Base-by-base conservation (phyloP, 2,329 filamentous ascomycete genomes). In the Colletotrichum sp. region DNA sequence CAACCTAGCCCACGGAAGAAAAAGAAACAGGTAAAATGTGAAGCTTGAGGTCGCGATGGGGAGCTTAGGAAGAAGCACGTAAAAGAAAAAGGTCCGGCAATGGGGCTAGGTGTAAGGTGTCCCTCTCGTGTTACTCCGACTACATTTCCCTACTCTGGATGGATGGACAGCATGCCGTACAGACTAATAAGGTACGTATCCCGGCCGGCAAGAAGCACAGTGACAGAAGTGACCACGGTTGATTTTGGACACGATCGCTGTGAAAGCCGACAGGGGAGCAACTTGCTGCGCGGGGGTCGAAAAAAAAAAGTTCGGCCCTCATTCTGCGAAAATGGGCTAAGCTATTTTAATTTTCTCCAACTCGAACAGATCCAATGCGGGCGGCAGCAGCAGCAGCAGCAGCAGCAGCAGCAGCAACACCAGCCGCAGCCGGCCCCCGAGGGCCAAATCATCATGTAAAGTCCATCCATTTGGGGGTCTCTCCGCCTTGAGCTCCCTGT, bases 61-160 rank as follows among this genome's bases (percentile, higher is more conserved):
- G 59, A 39, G n/a, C 52, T 34, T 9, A 30, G 18, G 65, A 39
- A 60, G 66, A 55, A 72, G 55, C 30, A 48, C 61, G 63, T 63
- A 57, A 69, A 71, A 69, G 71, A 59, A 75, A 75, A 75, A 52
- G 55, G 14, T 32, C 61, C 61, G 55, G 72, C 61, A 60, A 60
- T 59, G 36, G 24, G 34, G 43, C n/a, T 52, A 52, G 69, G 69
- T 59, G 39, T 43, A 63, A 64, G 72, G 69, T 72, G 72, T 72
- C 72, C 69, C 72, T 75, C 72, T 68, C 57, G 36, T 34, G 36
- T 63, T 28, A 57, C 24, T 67, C 26, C 18, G 59, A 55, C 32
- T 68, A 68, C 52, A 34, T 68, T 63, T 61, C 68, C 57, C 32
- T 18, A 52, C 43, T 52, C 43, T 52, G 43, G 43, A 21, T 21